Percentiles rank a stretch among this genome's conserved stretches.
phyloP scores from a whole-genome alignment of 2,329 filamentous ascomycete species.

The Mycosphaerelloides madeirae region DNA sequence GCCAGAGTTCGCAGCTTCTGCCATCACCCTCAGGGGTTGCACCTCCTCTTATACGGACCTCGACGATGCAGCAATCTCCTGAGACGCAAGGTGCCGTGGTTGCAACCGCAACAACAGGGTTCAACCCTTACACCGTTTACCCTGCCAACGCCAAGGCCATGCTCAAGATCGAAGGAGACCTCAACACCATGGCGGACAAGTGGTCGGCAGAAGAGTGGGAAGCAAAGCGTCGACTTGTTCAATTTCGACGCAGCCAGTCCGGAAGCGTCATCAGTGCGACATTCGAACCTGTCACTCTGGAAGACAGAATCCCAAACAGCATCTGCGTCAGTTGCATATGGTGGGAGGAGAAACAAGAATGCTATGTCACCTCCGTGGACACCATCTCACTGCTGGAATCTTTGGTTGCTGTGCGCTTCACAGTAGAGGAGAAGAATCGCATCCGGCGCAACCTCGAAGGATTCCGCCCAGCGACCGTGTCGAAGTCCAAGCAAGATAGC shows the following conservation, averaged over 20 bases:
- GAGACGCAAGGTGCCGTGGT: slow-evolving; percentile 37
- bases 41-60: slow-evolving; percentile 63
- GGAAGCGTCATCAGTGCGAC: slow-evolving; percentile 76
- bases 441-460: slow-evolving; percentile 94
- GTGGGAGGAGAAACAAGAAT: slow-evolving; percentile 88
- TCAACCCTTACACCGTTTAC: slow-evolving; percentile 77
- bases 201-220: slow-evolving; percentile 82
- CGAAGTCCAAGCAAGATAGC: slow-evolving; percentile 84
- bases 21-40: slow-evolving; percentile 46
- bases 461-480: slow-evolving; percentile 87
- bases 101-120: slow-evolving; percentile 39
- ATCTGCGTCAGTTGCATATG: slow-evolving; percentile 97
- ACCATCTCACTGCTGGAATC: slow-evolving; percentile 94
- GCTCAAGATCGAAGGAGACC: slow-evolving; percentile 78
- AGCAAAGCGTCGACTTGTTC: slow-evolving; percentile 75
- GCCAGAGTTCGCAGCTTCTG: slow-evolving; percentile 31
- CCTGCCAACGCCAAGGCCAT: slow-evolving; percentile 68
- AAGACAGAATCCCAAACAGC: slow-evolving; percentile 74
- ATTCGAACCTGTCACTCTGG: slow-evolving; percentile 73
- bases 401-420: slow-evolving; percentile 79
- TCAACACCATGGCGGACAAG: slow-evolving; percentile 74
- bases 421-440: slow-evolving; percentile 96
- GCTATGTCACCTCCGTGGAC: slow-evolving; percentile 93
- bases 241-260: slow-evolving; percentile 77
- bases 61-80: slow-evolving; percentile 57